A percentile compares a stretch with the other conserved stretches of the same genome.
phyloP scores from a whole-genome alignment of 306 rosid genomes.

The Sechiopsis laciniata region DNA sequence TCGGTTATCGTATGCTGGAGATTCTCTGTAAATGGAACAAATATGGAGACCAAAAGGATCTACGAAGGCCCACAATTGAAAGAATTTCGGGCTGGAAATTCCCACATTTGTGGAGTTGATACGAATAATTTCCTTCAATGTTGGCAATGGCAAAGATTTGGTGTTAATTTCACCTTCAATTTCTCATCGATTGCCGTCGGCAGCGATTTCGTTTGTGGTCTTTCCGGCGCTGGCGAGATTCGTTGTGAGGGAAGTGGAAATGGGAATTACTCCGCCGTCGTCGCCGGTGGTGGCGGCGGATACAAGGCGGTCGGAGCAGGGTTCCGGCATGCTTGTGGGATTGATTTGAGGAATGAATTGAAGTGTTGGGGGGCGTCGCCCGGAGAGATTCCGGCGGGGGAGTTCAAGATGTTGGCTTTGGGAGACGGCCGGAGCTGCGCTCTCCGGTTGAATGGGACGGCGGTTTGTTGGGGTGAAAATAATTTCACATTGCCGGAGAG shows the following conservation, averaged over 20 bases:
- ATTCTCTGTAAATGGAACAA: constrained; percentile 44
- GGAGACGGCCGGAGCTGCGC: constrained; percentile 69
- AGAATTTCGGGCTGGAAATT: constrained; percentile 45
- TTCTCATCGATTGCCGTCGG: constrained; percentile 59
- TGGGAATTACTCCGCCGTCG: background rate
- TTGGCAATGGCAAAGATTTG: constrained; percentile 56
- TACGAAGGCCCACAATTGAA: constrained; percentile 37
- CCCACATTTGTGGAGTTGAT: constrained; percentile 58
- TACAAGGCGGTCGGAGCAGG: constrained; percentile 47
- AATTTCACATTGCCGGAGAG: constrained; percentile 45
- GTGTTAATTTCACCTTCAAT: background rate
- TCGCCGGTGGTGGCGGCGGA: background rate
- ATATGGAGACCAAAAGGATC: constrained; percentile 30
- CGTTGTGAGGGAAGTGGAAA: constrained; percentile 38
- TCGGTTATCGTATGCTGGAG: constrained; percentile 70
- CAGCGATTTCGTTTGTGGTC: constrained; percentile 55
- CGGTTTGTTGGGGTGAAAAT: constrained; percentile 68
- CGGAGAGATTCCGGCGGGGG: constrained; percentile 37
- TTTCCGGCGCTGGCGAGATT: constrained; percentile 28
- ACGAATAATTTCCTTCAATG: constrained; percentile 37
- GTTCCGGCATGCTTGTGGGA: constrained; percentile 56
- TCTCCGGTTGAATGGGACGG: constrained; percentile 29
- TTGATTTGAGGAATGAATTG: constrained; percentile 31
- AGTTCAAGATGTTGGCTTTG: constrained; percentile 58
- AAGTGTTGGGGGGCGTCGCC: constrained; percentile 56